Conservation (phyloP, 768 basidiomycete species). For the Xerocomellus intermedius region DNA sequence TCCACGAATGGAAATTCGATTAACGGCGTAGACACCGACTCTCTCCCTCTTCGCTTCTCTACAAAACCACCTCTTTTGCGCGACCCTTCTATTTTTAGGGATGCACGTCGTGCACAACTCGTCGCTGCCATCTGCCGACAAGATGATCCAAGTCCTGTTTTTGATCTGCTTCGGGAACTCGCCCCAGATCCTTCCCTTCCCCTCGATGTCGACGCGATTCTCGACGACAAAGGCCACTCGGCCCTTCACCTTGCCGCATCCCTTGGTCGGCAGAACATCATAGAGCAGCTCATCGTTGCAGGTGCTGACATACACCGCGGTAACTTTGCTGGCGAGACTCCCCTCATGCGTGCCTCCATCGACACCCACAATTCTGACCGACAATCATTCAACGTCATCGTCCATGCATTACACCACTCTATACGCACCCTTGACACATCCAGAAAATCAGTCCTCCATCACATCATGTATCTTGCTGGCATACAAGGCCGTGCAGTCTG, state of each 20-base stretch:
- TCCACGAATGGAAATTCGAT: constrained; percentile 44
- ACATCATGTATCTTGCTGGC: constrained; percentile 87
- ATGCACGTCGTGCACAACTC: constrained; percentile 58
- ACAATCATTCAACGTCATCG: constrained; percentile 68
- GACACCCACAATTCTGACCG: constrained; percentile 83
- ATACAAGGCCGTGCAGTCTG: constrained; percentile 82
- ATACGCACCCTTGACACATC: constrained; percentile 89
- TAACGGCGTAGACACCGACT: constrained; percentile 43
- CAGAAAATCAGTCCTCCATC: constrained; percentile 85
- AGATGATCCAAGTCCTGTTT: constrained; percentile 62
- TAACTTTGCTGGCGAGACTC: constrained; percentile 92
- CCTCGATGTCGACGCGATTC: constrained; percentile 72
- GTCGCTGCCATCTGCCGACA: constrained; percentile 65
- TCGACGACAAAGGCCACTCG: constrained; percentile 95
- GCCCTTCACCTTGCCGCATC: constrained; percentile 92
- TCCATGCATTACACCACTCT: constrained; percentile 63
- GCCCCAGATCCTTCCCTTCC: constrained; percentile 40
- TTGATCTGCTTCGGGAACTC: constrained; percentile 67
- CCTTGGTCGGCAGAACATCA: constrained; percentile 65
- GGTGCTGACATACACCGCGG: constrained; percentile 91
- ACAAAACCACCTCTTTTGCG: constrained; percentile 59
- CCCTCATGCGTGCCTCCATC: constrained; percentile 88
- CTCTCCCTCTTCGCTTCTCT: constrained; percentile 58
- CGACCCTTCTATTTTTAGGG: constrained; percentile 51
- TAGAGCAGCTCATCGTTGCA: constrained; percentile 65